Percentiles rank a stretch among this genome's conserved stretches.
phyloP scores from a whole-genome alignment of 2,329 filamentous ascomycete species.

The Colletotrichum gigasporum region DNA sequence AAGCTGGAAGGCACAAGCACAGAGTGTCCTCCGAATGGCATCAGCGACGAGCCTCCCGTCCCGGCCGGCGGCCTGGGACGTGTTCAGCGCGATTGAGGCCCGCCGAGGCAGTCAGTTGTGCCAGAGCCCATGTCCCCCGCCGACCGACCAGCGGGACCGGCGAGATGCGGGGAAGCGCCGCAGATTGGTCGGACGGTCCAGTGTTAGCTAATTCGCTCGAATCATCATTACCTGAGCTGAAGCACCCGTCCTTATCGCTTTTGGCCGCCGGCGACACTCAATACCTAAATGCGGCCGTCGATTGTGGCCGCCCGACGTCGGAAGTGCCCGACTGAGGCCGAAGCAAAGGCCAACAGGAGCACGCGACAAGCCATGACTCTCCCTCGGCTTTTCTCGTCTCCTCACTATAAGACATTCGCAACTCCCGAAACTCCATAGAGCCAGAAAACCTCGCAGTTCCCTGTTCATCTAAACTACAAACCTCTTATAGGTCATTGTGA shows the following conservation, averaged over 20 bases:
- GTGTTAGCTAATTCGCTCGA: conserved; percentile 26
- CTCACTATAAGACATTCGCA: neutral
- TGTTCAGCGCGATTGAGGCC: no score
- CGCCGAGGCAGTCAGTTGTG: no score
- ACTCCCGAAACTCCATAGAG: neutral
- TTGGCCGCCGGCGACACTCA: conserved; percentile 18
- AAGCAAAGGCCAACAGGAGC: neutral
- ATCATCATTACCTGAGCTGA: no score
- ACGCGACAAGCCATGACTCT: conserved; percentile 6
- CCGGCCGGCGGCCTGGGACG: neutral
- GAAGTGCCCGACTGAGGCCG: conserved; percentile 42
- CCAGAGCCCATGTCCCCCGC: neutral
- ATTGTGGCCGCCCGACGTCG: conserved; percentile 37
- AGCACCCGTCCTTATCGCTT: conserved; percentile 25
- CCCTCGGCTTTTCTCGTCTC: neutral
- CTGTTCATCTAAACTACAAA: neutral
- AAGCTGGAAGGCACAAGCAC: neutral
- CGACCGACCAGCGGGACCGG: conserved; percentile 4
- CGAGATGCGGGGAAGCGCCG: conserved; percentile 10
- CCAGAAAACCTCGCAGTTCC: neutral
- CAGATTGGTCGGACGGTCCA: conserved; percentile 10
- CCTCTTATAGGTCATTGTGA: neutral
- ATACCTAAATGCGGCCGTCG: conserved; percentile 13
- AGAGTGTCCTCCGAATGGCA: neutral
- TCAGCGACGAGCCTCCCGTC: neutral